These are phyloP conservation scores for Pulveroboletus sp. DNA, from an alignment of 768 basidiomycete species.

Conservation along the genomic window DNA sequence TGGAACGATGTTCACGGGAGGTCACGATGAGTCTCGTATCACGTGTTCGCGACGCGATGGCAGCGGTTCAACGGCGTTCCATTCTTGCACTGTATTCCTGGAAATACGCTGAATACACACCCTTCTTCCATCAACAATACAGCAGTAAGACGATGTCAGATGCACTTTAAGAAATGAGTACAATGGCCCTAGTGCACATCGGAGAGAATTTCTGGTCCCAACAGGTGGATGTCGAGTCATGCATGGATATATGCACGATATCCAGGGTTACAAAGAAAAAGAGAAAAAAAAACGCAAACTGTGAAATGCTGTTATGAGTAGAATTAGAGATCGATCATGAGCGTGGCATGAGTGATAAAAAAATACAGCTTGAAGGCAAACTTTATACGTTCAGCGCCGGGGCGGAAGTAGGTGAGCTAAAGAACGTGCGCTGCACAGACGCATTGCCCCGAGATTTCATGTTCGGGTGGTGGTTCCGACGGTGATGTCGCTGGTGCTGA, in stretches of 20 bases:
- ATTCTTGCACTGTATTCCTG: too few species aligned
- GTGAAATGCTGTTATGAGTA: constrained; percentile 12
- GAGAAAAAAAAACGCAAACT: not conserved
- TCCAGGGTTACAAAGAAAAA: constrained; percentile 19
- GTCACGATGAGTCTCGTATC: constrained; percentile 7
- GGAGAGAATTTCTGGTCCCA: constrained; percentile 3
- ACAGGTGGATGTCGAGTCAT: constrained; percentile 9
- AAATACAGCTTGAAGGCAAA: not conserved
- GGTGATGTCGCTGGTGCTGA: constrained; percentile 45
- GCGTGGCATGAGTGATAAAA: constrained; percentile 6
- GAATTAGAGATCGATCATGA: constrained; percentile 3
- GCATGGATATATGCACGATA: constrained; percentile 22
- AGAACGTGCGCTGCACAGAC: constrained; percentile 48
- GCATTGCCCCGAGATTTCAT: constrained; percentile 52
- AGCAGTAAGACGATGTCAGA: constrained; percentile 6
- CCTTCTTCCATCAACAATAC: constrained; percentile 15
- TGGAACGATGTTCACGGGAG: too few species aligned
- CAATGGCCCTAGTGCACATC: constrained; percentile 1
- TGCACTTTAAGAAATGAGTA: constrained; percentile 7
- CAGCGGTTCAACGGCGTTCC: not conserved
- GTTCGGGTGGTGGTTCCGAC: constrained; percentile 61
- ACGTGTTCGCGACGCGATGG: constrained; percentile 15
- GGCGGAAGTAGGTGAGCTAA: constrained; percentile 32
- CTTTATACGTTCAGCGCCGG: constrained; percentile 27
- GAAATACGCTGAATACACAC: not conserved